Evolutionary conservation across 73 alveolate genomes (phyloP).

Genomic region (Uronychia binucleata): DNA sequence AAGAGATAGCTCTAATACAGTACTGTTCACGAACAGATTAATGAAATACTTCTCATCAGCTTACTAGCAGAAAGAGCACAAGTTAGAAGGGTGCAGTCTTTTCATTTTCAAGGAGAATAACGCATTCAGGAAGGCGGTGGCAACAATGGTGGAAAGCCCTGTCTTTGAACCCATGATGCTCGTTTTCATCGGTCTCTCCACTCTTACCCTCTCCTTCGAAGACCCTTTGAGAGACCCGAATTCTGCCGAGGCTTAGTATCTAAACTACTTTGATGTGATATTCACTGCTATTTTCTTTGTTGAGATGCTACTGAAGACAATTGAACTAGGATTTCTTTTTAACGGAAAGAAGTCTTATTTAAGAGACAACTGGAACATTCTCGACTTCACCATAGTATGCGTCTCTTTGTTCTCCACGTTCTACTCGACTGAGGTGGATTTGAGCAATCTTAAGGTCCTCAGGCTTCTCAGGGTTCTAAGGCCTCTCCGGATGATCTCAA

Average conservation of each 20-base stretch:
- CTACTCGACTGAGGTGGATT: neutral
- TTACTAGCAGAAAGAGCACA: no score
- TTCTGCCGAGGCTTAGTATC: no score
- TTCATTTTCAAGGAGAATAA: neutral
- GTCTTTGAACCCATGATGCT: constrained; percentile 26
- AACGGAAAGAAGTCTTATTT: constrained; percentile 43
- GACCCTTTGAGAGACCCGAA: no score
- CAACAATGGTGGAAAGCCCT: neutral
- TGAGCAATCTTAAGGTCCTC: constrained; percentile 37
- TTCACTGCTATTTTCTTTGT: constrained; percentile 12
- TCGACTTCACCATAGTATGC: constrained; percentile 41
- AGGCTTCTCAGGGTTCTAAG: constrained; percentile 63
- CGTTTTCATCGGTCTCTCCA: constrained; percentile 6
- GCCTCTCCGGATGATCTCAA: constrained; percentile 69
- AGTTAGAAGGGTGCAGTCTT: constrained; percentile 20
- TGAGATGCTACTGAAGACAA: constrained; percentile 31
- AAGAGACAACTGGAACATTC: constrained; percentile 39
- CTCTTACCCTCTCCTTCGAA: constrained; percentile 21
- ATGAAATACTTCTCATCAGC: no score
- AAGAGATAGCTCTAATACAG: no score
- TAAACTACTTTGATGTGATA: constrained; percentile 10
- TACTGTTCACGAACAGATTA: no score
- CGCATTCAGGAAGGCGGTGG: constrained; percentile 8
- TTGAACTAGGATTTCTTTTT: constrained; percentile 22
- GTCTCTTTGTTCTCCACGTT: neutral